phyloP scores from a whole-genome alignment of 768 basidiomycete species.

The Hygrocybe coccinea region DNA sequence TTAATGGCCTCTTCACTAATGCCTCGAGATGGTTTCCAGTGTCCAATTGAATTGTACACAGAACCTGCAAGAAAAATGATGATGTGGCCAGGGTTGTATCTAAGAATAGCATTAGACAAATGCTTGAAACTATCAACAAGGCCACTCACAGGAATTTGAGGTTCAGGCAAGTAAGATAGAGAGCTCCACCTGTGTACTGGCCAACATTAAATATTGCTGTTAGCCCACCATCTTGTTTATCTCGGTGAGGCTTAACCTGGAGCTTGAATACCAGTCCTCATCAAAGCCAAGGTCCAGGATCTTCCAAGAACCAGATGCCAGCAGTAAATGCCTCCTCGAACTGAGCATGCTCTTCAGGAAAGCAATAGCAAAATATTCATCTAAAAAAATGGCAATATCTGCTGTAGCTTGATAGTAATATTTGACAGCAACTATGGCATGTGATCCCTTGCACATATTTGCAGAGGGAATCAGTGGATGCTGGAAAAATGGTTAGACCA shows the following conservation, averaged over 20 bases:
- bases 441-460: too few species aligned
- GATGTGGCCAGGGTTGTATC: background rate
- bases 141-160: background rate
- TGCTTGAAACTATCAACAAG: background rate
- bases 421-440: too few species aligned
- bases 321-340: constrained; percentile 7
- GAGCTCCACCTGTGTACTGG: background rate
- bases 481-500: too few species aligned
- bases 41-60: background rate
- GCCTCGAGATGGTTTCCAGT: background rate
- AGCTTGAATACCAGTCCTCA: constrained; percentile 7
- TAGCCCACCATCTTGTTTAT: constrained; percentile 5
- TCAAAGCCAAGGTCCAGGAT: constrained; percentile 11
- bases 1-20: background rate
- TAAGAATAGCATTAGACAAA: too few species aligned
- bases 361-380: too few species aligned
- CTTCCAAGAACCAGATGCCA: constrained; percentile 8
- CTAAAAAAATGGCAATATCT: too few species aligned
- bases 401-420: too few species aligned
- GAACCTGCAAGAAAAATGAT: background rate
- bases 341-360: background rate
- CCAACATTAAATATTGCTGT: constrained; percentile 7
- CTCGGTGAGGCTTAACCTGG: constrained; percentile 4
- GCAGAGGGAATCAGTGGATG: too few species aligned
- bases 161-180: background rate